Evolutionary conservation across 805 yeast species (phyloP).

Genomic region (Wickerhamiella domercqiae): DNA sequence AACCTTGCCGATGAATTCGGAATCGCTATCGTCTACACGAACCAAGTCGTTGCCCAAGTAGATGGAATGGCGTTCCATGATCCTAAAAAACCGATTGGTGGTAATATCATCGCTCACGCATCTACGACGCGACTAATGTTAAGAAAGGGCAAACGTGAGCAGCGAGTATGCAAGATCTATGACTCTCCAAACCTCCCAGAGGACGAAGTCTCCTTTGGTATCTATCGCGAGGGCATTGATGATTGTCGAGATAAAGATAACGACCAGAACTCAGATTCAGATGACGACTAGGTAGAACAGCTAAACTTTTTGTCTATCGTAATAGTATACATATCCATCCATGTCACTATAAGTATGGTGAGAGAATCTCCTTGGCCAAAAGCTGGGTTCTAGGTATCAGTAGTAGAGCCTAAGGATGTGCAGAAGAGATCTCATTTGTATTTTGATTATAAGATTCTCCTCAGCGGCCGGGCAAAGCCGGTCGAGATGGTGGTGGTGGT

Average conservation of each 20-base stretch:
- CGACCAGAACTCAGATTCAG: constrained; percentile 2
- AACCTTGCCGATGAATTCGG: constrained; percentile 95
- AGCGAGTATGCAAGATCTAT: constrained; percentile 83
- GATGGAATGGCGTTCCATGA: constrained; percentile 86
- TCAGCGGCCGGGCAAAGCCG: too few species aligned
- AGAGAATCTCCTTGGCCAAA: too few species aligned
- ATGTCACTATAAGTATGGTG: too few species aligned
- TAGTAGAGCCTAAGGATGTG: too few species aligned
- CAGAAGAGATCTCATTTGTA: too few species aligned
- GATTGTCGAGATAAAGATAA: constrained; percentile 78
- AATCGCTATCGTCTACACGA: constrained; percentile 86
- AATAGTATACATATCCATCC: too few species aligned
- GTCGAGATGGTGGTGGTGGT: constrained; percentile 7
- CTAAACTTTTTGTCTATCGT: too few species aligned
- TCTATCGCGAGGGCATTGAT: constrained; percentile 92
- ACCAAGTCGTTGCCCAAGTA: constrained; percentile 96
- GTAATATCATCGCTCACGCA: constrained; percentile 92
- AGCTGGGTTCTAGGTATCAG: too few species aligned
- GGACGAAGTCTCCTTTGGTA: constrained; percentile 86
- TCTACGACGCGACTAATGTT: constrained; percentile 86
- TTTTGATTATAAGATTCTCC: too few species aligned
- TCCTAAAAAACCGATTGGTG: constrained; percentile 97
- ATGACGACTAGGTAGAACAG: too few species aligned
- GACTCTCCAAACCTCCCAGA: constrained; percentile 97
- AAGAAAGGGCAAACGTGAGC: constrained; percentile 82